Conservation (phyloP, 2,329 filamentous ascomycete genomes). For the Neurospora sp. region DNA sequence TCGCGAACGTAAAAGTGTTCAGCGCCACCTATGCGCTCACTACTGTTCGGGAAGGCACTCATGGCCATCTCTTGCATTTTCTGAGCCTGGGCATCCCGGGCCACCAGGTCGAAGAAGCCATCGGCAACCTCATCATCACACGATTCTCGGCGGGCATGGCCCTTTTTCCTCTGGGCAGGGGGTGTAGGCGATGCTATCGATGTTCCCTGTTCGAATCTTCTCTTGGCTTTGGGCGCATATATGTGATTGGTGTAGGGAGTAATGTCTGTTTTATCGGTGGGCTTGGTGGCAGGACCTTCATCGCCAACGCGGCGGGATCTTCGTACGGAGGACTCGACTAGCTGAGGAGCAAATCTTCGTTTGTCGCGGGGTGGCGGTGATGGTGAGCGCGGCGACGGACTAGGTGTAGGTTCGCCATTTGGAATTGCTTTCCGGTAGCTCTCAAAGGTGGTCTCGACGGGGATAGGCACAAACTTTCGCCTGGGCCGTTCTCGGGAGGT, state of each 20-base stretch:
- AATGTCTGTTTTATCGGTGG: conserved; percentile 63
- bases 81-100: conserved; percentile 61
- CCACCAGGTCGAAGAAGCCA: conserved; percentile 70
- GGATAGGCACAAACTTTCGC: conserved; percentile 56
- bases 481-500: conserved; percentile 31
- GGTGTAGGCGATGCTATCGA: not conserved
- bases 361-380: conserved; percentile 29
- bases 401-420: conserved; percentile 42
- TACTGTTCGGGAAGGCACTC: conserved; percentile 66
- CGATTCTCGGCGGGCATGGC: conserved; percentile 50
- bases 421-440: conserved; percentile 39
- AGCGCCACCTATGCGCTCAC: conserved; percentile 57
- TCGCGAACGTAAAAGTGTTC: conserved; percentile 61
- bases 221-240: conserved; percentile 39
- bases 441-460: conserved; percentile 62
- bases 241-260: conserved; percentile 54
- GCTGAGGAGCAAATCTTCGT: conserved; percentile 61
- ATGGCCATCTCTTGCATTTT: conserved; percentile 70
- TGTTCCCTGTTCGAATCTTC: conserved; percentile 26
- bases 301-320: conserved; percentile 60
- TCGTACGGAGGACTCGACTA: conserved; percentile 65
- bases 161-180: conserved; percentile 21
- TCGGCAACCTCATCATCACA: conserved; percentile 67
- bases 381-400: conserved; percentile 43
- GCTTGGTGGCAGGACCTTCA: conserved; percentile 48